These are phyloP conservation scores for Kernera saxatilis DNA, from an alignment of 345 rosid species.

Conservation along the genomic window DNA sequence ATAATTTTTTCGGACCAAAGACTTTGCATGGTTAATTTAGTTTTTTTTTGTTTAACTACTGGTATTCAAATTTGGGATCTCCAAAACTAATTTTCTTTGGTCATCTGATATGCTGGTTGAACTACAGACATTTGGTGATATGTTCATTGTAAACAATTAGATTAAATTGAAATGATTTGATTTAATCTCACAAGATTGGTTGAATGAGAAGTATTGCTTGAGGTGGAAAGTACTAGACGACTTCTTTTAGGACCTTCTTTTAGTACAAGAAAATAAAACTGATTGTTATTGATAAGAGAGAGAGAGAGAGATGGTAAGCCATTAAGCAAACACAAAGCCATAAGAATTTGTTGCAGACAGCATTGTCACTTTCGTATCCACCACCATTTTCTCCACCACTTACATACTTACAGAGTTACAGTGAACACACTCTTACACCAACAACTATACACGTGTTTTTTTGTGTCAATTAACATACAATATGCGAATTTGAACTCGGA, in stretches of 20 bases:
- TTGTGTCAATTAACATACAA: too few species aligned
- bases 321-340: conserved; percentile 23
- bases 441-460: background rate
- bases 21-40: too few species aligned
- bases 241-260: background rate
- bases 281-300: background rate
- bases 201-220: background rate
- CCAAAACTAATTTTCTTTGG: too few species aligned
- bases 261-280: background rate
- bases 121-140: too few species aligned
- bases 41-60: too few species aligned
- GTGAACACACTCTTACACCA: conserved; percentile 7
- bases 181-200: background rate
- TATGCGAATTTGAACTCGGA: too few species aligned
- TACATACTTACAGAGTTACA: background rate
- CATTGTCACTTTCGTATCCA: conserved; percentile 20
- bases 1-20: too few species aligned
- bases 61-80: too few species aligned
- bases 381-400: conserved; percentile 25
- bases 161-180: background rate
- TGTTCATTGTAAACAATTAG: background rate
- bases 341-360: conserved; percentile 1
- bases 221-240: background rate
- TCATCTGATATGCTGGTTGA: too few species aligned
- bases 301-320: conserved; percentile 3